Evolutionary conservation across 2,329 filamentous ascomycete species (phyloP).

Genomic region (Ophiostoma sp.): DNA sequence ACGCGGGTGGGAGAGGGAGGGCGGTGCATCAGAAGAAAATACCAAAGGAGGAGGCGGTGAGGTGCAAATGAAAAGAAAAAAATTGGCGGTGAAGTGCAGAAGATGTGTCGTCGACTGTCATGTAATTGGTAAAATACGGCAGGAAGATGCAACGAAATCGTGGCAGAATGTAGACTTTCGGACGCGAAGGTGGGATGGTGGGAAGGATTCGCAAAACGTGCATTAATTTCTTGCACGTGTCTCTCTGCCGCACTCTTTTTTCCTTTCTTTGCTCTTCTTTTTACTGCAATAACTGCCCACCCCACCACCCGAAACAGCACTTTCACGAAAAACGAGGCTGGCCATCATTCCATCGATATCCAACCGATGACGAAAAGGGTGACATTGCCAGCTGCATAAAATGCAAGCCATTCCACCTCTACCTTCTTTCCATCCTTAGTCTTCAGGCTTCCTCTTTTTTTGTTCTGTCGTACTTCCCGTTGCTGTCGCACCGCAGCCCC

Average conservation of each 20-base stretch:
- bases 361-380: background rate
- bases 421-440: background rate
- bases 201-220: background rate
- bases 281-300: background rate
- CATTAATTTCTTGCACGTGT: background rate
- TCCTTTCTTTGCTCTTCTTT: background rate
- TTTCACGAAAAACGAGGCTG: background rate
- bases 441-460: background rate
- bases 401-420: background rate
- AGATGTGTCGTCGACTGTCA: background rate
- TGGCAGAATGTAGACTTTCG: background rate
- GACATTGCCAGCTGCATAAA: background rate
- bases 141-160: background rate
- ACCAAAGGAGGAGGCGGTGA: background rate
- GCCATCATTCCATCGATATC: background rate
- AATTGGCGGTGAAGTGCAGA: background rate
- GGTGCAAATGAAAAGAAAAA: no score
- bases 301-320: constrained; percentile 1
- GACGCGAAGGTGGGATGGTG: background rate
- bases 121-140: background rate
- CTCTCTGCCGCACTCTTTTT: background rate
- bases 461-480: background rate
- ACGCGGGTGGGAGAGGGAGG: background rate
- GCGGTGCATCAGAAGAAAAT: background rate
- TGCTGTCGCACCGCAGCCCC: background rate